Evolutionary conservation across 1,139 yeast genomes (phyloP).

Genomic region (Kodamaea plutei): DNA sequence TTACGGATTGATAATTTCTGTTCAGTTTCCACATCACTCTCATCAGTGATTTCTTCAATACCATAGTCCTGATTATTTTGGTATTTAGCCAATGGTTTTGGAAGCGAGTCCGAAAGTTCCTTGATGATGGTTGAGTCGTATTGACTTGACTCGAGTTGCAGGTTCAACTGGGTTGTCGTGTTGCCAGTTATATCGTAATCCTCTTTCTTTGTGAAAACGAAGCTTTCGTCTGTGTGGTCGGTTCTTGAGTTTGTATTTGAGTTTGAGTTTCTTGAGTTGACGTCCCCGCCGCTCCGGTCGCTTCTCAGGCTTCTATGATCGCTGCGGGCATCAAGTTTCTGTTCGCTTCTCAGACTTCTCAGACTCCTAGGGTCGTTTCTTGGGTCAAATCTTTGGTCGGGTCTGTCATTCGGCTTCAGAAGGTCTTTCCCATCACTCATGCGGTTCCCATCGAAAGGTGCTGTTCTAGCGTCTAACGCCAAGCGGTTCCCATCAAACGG

Average conservation of each 20-base stretch:
- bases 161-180: slow-evolving; percentile 25
- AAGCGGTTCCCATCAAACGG: neutral
- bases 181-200: slow-evolving; percentile 4
- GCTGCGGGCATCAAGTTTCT: neutral
- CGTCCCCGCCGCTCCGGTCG: neutral
- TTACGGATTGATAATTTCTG: neutral
- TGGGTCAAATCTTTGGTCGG: neutral
- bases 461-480: neutral
- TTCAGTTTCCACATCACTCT: slow-evolving; percentile 20
- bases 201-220: neutral
- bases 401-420: neutral
- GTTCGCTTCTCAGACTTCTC: neutral
- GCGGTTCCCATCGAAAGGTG: neutral
- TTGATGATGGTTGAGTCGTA: slow-evolving; percentile 10
- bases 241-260: neutral
- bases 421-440: neutral
- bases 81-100: slow-evolving; percentile 6
- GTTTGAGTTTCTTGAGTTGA: neutral
- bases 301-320: neutral
- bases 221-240: neutral
- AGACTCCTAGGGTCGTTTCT: neutral
- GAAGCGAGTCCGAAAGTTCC: slow-evolving; percentile 12
- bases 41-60: slow-evolving; percentile 35
- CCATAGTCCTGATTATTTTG: slow-evolving; percentile 31
- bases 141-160: slow-evolving; percentile 20